Conservation (phyloP, 2,329 filamentous ascomycete species). For the Ophiosphaerella herpotricha region DNA sequence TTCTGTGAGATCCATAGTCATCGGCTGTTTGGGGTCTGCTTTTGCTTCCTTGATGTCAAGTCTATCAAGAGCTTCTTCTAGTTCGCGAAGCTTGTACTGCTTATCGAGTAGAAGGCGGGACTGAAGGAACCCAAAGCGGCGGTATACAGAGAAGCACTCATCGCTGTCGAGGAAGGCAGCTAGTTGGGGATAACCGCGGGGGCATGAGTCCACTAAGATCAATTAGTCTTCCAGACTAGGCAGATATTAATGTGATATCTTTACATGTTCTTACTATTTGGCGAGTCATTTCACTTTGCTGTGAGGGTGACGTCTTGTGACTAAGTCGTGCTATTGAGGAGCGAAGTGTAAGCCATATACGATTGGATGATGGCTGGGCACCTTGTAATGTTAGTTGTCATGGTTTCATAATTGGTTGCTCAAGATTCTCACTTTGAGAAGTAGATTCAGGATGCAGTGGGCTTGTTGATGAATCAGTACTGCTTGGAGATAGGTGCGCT, state of each 20-base stretch:
- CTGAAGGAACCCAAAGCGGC: constrained; percentile 50
- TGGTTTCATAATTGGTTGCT: no score
- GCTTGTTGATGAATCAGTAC: no score
- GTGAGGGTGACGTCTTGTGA: no score
- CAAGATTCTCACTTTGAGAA: no score
- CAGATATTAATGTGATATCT: background rate
- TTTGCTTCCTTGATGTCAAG: background rate
- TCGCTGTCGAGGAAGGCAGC: constrained; percentile 50
- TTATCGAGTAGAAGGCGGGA: constrained; percentile 35
- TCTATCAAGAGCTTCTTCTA: constrained; percentile 23
- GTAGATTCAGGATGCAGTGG: no score
- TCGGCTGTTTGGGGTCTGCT: background rate
- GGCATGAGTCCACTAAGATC: constrained; percentile 19
- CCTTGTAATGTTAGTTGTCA: no score
- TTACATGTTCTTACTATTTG: background rate
- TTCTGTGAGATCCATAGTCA: constrained; percentile 5
- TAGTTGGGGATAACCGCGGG: constrained; percentile 44
- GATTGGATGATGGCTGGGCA: no score
- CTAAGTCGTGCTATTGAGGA: no score
- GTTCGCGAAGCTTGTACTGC: constrained; percentile 13
- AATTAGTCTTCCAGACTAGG: background rate
- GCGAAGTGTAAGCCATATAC: no score
- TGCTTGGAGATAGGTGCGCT: no score
- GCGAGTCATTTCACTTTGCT: no score
- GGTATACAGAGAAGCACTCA: constrained; percentile 49